These are phyloP conservation scores for Aaosphaeria pasadenensis DNA, from an alignment of 2,329 filamentous ascomycete genomes.

Conservation along the genomic window DNA sequence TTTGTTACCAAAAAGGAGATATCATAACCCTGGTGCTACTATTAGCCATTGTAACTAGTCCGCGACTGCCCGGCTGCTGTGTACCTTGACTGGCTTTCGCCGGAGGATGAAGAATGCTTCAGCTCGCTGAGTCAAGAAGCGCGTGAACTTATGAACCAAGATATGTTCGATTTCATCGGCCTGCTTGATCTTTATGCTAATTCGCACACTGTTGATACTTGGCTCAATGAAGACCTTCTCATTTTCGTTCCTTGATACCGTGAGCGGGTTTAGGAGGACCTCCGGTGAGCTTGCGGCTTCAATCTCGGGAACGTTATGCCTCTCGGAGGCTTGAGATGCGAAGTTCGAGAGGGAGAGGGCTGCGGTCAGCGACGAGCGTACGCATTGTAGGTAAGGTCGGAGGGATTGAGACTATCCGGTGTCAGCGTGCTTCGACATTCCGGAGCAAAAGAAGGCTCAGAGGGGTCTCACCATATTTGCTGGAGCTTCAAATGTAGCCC, in stretches of 20 bases:
- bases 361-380: slow-evolving; percentile 89
- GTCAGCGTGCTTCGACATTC: slow-evolving; percentile 17
- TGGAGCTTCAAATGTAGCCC: slow-evolving; percentile 15
- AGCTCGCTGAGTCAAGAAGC: slow-evolving; percentile 92
- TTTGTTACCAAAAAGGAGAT: slow-evolving; percentile 99
- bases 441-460: not conserved
- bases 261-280: slow-evolving; percentile 86
- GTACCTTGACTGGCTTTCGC: slow-evolving; percentile 90
- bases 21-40: slow-evolving; percentile 73
- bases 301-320: slow-evolving; percentile 97
- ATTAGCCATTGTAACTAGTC: not conserved
- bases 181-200: slow-evolving; percentile 99
- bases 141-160: slow-evolving; percentile 95
- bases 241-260: slow-evolving; percentile 91
- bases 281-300: slow-evolving; percentile 92
- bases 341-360: slow-evolving; percentile 95
- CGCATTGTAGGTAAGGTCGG: slow-evolving; percentile 92
- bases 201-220: slow-evolving; percentile 92
- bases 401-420: slow-evolving; percentile 80
- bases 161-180: slow-evolving; percentile 99
- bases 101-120: slow-evolving; percentile 96
- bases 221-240: slow-evolving; percentile 96
- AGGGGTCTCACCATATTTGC: slow-evolving; percentile 25
- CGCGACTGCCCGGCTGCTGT: slow-evolving; percentile 11
- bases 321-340: slow-evolving; percentile 91